phyloP scores from a whole-genome alignment of 441 rosid genomes.

The Erodium trifolium region DNA sequence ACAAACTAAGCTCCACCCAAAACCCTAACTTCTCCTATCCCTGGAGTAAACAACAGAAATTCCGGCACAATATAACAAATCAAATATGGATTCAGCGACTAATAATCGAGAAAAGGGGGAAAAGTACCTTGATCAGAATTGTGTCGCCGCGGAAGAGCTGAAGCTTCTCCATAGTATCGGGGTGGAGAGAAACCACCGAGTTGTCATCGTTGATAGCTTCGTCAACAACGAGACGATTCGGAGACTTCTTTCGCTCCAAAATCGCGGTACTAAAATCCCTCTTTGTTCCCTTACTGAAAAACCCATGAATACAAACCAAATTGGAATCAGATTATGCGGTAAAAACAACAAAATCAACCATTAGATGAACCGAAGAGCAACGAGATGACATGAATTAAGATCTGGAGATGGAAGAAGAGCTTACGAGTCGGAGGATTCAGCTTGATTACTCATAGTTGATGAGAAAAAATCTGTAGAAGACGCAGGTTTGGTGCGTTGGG shows the following conservation, averaged over 20 bases:
- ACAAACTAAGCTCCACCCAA: background rate
- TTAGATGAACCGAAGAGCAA: no score
- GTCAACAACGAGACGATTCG: constrained; percentile 23
- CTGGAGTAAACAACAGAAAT: background rate
- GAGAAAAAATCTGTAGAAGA: background rate
- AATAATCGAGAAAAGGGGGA: background rate
- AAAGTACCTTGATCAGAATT: constrained; percentile 18
- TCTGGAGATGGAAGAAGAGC: background rate
- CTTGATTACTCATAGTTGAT: constrained; percentile 13
- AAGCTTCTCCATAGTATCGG: constrained; percentile 25
- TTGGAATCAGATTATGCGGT: background rate
- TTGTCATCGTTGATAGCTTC: constrained; percentile 23
- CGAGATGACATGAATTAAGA: background rate
- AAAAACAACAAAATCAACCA: background rate
- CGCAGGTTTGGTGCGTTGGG: background rate
- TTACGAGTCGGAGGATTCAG: constrained; percentile 23
- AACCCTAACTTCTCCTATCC: background rate
- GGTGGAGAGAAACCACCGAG: constrained; percentile 23
- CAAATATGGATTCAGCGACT: background rate
- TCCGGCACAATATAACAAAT: background rate
- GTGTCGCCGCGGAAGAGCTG: constrained; percentile 26
- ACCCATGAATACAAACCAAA: background rate
- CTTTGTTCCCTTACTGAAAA: constrained; percentile 21
- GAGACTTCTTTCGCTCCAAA: constrained; percentile 26
- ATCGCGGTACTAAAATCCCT: constrained; percentile 25